Evolutionary conservation across 805 yeast species (phyloP), one percentile per base, ranked within the genome.

Genomic region (Wickerhamomyces kurtzmanii): DNA sequence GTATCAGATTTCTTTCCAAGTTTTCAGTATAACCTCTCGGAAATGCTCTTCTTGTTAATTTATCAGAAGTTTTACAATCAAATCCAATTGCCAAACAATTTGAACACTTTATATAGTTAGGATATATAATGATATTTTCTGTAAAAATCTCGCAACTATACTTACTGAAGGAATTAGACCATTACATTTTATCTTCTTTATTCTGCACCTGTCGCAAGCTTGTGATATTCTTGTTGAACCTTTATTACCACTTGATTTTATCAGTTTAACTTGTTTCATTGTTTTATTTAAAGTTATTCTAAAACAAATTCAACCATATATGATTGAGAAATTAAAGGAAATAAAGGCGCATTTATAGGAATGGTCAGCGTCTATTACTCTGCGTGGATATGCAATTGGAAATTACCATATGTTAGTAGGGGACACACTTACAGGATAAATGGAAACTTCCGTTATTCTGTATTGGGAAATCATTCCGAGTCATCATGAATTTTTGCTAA

Each of bases 1-100:
- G 65, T 19, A 71, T 64, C 24, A 81, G 57, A 39, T 71, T 73
- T 31, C 62, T 63, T 43, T 81, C 93, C 38, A 81, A 53, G 40
- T 72, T 74, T 51, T 78, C 84, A 1, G 93, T 81, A 44, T 81
- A 81, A 0, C 91, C 89, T 42, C 76, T 75, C 3, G 91, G 89
- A 36, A 80, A 78, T 2, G 87, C 82, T 34, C 85, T 61, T 51
- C 93, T 62, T 0, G 86, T 73, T 16, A 81, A 52, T 45, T 76
- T 78, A 52, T 80, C 89, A 31, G 80, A 70, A 4, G 80, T 79
- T 22, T 72, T 67, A 49, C 93, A 81, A 24, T 67, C 72, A 41
- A 75, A 75, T 1, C 76, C 78, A 23, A 75, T 71, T 36, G 68
- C 68, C 20, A 57, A 53, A 45, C 91, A 81, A 43, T 77, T 76